phyloP scores from a whole-genome alignment of 768 basidiomycete genomes.

The Phylloporus sp. region DNA sequence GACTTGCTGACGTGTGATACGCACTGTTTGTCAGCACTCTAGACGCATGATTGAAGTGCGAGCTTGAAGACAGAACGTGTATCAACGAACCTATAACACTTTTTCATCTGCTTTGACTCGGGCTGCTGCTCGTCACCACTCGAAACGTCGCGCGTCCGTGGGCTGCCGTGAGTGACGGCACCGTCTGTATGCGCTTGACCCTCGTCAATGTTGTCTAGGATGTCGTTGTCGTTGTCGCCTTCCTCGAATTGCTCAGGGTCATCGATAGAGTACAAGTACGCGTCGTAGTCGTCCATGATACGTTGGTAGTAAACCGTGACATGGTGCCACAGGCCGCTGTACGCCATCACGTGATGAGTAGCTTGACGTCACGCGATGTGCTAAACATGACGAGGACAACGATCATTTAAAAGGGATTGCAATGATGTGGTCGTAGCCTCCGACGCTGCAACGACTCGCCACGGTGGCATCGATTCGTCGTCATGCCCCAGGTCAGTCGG shows the following conservation, averaged over 20 bases:
- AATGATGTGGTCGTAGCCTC: no score
- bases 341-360: slow-evolving; percentile 1
- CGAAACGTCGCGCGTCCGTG: slow-evolving; percentile 1
- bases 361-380: no score
- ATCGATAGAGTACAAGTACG: slow-evolving; percentile 20
- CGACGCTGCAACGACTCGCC: no score
- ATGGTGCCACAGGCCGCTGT: no score
- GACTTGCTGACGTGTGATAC: not conserved
- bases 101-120: not conserved
- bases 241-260: slow-evolving; percentile 7
- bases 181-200: slow-evolving; percentile 8
- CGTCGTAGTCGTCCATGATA: slow-evolving; percentile 26
- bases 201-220: slow-evolving; percentile 22
- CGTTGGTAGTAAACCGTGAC: not conserved
- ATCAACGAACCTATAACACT: slow-evolving; percentile 16
- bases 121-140: slow-evolving; percentile 1
- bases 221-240: slow-evolving; percentile 18
- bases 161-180: slow-evolving; percentile 14
- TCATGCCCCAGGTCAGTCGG: no score
- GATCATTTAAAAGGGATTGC: no score
- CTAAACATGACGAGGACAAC: no score
- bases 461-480: no score
- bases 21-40: slow-evolving; percentile 27
- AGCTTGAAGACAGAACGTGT: not conserved
- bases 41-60: not conserved